phyloP scores from a whole-genome alignment of 371 early-diverging fungal genomes.

The Mucor piriformis region DNA sequence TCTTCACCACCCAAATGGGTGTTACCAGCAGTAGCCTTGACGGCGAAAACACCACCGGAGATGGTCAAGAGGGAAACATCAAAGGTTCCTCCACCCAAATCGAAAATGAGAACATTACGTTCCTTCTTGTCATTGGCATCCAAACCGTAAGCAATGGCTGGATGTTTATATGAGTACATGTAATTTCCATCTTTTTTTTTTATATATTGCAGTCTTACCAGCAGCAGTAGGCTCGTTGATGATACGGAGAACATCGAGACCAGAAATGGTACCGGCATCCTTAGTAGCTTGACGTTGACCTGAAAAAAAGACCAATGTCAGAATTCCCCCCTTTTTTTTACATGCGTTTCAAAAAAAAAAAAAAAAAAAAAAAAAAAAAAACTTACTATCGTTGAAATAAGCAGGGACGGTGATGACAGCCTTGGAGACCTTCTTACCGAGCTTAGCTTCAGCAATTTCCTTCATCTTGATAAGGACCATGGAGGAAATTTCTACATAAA shows the following conservation, averaged over 20 bases:
- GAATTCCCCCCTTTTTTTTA: neutral
- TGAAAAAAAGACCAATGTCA: conserved; percentile 61
- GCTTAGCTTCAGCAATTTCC: conserved; percentile 87
- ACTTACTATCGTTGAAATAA: conserved; percentile 66
- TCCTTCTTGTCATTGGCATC: conserved; percentile 78
- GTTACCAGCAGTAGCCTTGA: conserved; percentile 95
- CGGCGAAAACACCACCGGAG: conserved; percentile 90
- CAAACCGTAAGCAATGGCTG: conserved; percentile 93
- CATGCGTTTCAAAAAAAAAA: no score
- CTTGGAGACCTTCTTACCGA: conserved; percentile 80
- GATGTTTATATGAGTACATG: neutral
- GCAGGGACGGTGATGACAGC: conserved; percentile 98
- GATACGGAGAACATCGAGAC: conserved; percentile 83
- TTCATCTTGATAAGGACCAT: conserved; percentile 93
- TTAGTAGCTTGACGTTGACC: conserved; percentile 88
- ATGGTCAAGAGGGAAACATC: conserved; percentile 93
- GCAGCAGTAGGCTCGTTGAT: conserved; percentile 97
- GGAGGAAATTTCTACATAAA: conserved; percentile 75
- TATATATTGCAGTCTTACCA: conserved; percentile 22
- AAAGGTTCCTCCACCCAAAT: conserved; percentile 96
- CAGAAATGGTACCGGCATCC: conserved; percentile 81
- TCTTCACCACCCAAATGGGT: conserved; percentile 99
- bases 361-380: neutral
- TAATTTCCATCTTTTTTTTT: neutral
- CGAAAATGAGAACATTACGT: conserved; percentile 88